Percentiles rank a stretch among this genome's conserved stretches.
Conservation (phyloP, 2,329 filamentous ascomycete species). For the Zasmidium cellare region DNA sequence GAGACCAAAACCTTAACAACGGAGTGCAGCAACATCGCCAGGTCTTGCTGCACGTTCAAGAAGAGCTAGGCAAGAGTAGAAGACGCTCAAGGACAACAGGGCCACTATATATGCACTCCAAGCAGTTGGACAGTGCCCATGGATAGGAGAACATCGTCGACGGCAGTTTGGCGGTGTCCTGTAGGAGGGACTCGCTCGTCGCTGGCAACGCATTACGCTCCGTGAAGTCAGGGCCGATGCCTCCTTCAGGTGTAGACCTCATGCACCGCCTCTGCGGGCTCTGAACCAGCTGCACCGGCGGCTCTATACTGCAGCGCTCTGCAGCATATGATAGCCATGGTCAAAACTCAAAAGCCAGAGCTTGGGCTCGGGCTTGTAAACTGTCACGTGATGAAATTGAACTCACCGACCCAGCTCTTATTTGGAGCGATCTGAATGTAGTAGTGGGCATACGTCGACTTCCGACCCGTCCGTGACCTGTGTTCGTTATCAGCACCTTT, state of each 20-base stretch:
- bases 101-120: neutral
- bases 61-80: neutral
- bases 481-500: slow-evolving; percentile 7
- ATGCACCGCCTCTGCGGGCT: neutral
- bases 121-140: neutral
- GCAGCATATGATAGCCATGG: neutral
- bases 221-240: neutral
- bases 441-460: slow-evolving; percentile 85
- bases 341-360: neutral
- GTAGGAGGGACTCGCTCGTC: neutral
- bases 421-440: slow-evolving; percentile 80
- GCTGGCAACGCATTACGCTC: neutral
- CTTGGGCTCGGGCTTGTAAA: neutral
- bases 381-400: neutral
- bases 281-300: neutral
- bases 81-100: neutral
- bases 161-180: neutral
- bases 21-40: neutral
- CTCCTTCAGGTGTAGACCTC: no score
- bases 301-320: neutral
- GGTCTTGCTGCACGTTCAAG: neutral
- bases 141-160: neutral
- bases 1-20: neutral
- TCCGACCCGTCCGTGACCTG: slow-evolving; percentile 76
- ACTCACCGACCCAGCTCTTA: slow-evolving; percentile 69